phyloP scores from a whole-genome alignment of 352 stramenopile genomes.

The Phytophthora crassamura region DNA sequence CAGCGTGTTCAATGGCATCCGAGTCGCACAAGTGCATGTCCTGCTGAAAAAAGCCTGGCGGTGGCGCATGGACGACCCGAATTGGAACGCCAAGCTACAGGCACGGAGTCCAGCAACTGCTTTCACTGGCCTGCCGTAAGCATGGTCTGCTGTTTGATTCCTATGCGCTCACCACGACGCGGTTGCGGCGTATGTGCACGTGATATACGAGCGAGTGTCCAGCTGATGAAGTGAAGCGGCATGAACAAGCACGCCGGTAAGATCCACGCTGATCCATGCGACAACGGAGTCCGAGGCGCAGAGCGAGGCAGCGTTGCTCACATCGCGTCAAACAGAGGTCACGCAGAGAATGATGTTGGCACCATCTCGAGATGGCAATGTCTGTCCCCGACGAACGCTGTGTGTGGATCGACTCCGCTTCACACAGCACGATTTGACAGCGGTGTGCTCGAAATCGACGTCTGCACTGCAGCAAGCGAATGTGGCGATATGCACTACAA shows the following conservation, averaged over 20 bases:
- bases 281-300: constrained; percentile 1
- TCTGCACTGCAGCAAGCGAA: background rate
- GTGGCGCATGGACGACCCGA: too few species aligned
- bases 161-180: too few species aligned
- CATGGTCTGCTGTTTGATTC: too few species aligned
- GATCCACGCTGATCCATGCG: background rate
- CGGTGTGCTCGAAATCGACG: background rate
- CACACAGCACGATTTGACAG: constrained; percentile 6
- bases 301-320: constrained; percentile 14
- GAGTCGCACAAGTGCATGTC: constrained; percentile 2
- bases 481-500: background rate
- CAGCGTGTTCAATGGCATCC: background rate
- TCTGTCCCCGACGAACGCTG: constrained; percentile 21
- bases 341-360: constrained; percentile 16
- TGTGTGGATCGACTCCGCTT: constrained; percentile 3
- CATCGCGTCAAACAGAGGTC: constrained; percentile 14
- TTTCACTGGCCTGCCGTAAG: background rate
- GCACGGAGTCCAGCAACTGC: background rate
- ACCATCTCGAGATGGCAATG: constrained; percentile 17
- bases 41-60: constrained; percentile 15
- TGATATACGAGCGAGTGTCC: background rate
- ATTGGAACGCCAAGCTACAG: too few species aligned
- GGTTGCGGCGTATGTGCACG: too few species aligned
- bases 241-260: too few species aligned
- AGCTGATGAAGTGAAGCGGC: constrained; percentile 4